Conservation (phyloP, 2,329 filamentous ascomycete species). For the Ophiocordyceps robertsii region DNA sequence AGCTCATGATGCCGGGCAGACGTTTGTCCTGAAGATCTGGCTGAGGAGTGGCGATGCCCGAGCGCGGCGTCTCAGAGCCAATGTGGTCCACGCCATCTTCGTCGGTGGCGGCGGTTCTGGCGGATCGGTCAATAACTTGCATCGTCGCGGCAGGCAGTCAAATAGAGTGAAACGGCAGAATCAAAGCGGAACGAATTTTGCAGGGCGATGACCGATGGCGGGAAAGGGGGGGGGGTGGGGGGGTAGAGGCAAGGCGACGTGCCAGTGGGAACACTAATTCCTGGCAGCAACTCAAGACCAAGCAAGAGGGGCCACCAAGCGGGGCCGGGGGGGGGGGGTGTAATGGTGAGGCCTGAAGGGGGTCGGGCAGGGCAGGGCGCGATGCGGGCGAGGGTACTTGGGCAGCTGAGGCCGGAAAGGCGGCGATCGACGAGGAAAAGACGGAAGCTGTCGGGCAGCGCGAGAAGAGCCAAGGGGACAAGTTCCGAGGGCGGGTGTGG, state of each 20-base stretch:
- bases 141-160: conserved; percentile 19
- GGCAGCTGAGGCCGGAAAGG: neutral
- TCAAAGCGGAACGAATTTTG: conserved; percentile 8
- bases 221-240: neutral
- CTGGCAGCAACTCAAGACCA: conserved; percentile 22
- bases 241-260: neutral
- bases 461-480: neutral
- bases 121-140: conserved; percentile 37
- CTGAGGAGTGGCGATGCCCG: conserved; percentile 82
- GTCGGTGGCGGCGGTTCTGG: conserved; percentile 43
- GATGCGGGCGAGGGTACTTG: conserved; percentile 1
- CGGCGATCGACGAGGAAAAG: conserved; percentile 14
- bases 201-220: neutral
- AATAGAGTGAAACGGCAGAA: neutral
- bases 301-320: conserved; percentile 6
- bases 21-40: conserved; percentile 92
- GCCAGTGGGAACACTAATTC: conserved; percentile 25
- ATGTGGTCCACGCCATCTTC: conserved; percentile 66
- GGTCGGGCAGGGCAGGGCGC: neutral
- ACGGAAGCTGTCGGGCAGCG: conserved; percentile 8
- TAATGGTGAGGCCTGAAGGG: neutral
- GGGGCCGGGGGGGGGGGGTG: conserved; percentile 11
- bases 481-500: conserved; percentile 10
- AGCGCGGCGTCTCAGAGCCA: conserved; percentile 76
- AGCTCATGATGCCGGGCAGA: conserved; percentile 89